Conservation (phyloP, 1,284 basidiomycete genomes). For the Cystobasidiaceae sp. region DNA sequence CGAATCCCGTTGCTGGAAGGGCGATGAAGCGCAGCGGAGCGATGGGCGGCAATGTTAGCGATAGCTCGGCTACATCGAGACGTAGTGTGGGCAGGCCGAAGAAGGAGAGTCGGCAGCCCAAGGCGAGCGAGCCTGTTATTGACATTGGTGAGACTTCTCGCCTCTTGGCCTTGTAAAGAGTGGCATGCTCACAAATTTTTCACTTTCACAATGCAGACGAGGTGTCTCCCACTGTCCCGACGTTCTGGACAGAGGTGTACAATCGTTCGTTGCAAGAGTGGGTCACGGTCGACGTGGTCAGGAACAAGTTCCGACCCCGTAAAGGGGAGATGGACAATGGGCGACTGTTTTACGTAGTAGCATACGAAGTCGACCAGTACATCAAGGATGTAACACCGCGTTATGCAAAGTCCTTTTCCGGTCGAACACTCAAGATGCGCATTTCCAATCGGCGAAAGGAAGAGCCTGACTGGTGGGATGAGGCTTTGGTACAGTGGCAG, state of each 20-base stretch:
- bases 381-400: constrained; percentile 65
- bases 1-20: neutral
- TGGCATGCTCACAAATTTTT: too few relatives aligned
- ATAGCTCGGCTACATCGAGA: constrained; percentile 4
- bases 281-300: constrained; percentile 87
- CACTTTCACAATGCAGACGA: constrained; percentile 7
- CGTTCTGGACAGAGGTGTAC: constrained; percentile 97
- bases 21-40: constrained; percentile 8
- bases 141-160: constrained; percentile 17
- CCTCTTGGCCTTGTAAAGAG: neutral
- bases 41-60: neutral
- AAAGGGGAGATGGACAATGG: constrained; percentile 64
- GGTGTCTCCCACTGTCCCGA: constrained; percentile 51
- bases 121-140: neutral
- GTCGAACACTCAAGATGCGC: constrained; percentile 76
- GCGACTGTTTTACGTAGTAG: constrained; percentile 87
- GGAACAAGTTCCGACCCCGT: constrained; percentile 67
- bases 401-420: constrained; percentile 70
- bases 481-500: constrained; percentile 35
- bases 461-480: constrained; percentile 74
- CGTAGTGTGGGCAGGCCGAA: neutral
- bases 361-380: constrained; percentile 81
- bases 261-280: constrained; percentile 84
- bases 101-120: constrained; percentile 6
- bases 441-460: constrained; percentile 62